These are phyloP conservation scores for Sporothrix brunneoviolacea DNA, from an alignment of 2,329 filamentous ascomycete genomes.

Conservation along the genomic window DNA sequence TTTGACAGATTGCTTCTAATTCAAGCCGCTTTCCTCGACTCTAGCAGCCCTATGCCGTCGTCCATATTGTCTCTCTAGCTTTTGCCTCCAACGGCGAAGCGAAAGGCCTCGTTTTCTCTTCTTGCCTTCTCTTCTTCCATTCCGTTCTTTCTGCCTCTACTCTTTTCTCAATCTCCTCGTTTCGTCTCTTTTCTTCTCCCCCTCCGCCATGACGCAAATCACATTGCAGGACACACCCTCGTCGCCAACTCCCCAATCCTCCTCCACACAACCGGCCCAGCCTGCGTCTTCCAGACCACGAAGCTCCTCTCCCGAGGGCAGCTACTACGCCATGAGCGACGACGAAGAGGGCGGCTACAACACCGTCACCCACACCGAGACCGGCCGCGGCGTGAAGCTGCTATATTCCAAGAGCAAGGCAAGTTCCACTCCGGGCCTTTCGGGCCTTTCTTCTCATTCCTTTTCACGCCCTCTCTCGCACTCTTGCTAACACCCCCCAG, in stretches of 20 bases:
- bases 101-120: neutral
- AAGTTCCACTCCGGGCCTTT: too few species aligned
- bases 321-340: conserved; percentile 93
- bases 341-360: conserved; percentile 94
- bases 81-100: too few species aligned
- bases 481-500: conserved; percentile 36
- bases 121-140: neutral
- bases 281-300: conserved; percentile 22
- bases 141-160: neutral
- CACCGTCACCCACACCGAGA: conserved; percentile 75
- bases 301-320: conserved; percentile 67
- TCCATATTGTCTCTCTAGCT: too few species aligned
- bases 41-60: too few species aligned
- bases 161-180: neutral
- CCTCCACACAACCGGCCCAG: neutral
- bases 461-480: neutral
- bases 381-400: conserved; percentile 81
- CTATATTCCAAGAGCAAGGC: conserved; percentile 97
- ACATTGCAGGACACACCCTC: neutral
- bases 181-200: neutral
- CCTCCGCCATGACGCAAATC: neutral
- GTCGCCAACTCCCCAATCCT: neutral
- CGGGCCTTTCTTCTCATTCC: too few species aligned
- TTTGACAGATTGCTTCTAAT: too few species aligned
- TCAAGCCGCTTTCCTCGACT: too few species aligned